These are phyloP conservation scores for Chaetothyriales sp. DNA, from an alignment of 2,329 filamentous ascomycete species.

Conservation along the genomic window DNA sequence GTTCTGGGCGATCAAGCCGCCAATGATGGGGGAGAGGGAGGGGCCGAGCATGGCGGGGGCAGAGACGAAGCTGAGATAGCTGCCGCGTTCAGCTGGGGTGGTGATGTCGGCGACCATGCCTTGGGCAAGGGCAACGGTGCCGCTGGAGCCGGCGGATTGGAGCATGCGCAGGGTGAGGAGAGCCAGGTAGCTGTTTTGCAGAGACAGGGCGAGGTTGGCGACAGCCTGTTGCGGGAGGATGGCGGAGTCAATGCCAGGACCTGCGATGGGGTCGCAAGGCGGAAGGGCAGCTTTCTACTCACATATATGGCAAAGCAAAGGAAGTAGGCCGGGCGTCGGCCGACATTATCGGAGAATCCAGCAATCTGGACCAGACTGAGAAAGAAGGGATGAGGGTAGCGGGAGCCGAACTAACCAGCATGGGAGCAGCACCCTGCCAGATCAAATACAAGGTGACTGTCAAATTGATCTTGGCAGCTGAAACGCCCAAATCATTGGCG, in stretches of 20 bases:
- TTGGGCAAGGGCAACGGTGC: constrained; percentile 31
- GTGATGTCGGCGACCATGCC: constrained; percentile 33
- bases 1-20: constrained; percentile 25
- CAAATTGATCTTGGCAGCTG: constrained; percentile 28
- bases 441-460: constrained; percentile 35
- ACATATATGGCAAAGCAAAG: constrained; percentile 29
- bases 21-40: constrained; percentile 32
- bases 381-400: too few relatives aligned
- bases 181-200: constrained; percentile 25
- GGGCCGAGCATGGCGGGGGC: constrained; percentile 31
- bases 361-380: too few relatives aligned
- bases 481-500: constrained; percentile 28
- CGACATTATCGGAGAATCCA: constrained; percentile 26
- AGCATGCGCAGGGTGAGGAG: constrained; percentile 30
- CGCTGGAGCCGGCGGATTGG: constrained; percentile 32
- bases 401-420: constrained; percentile 24
- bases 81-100: constrained; percentile 28
- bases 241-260: too few relatives aligned
- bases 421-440: constrained; percentile 33
- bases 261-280: too few relatives aligned
- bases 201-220: constrained; percentile 30
- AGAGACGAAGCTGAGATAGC: constrained; percentile 35
- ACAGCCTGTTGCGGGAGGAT: constrained; percentile 1
- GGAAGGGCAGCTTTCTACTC: too few relatives aligned
- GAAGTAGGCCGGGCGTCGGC: constrained; percentile 29